Evolutionary conservation across 257 asterid genomes (phyloP).

Genomic region (Phtheirospermum japonicum): DNA sequence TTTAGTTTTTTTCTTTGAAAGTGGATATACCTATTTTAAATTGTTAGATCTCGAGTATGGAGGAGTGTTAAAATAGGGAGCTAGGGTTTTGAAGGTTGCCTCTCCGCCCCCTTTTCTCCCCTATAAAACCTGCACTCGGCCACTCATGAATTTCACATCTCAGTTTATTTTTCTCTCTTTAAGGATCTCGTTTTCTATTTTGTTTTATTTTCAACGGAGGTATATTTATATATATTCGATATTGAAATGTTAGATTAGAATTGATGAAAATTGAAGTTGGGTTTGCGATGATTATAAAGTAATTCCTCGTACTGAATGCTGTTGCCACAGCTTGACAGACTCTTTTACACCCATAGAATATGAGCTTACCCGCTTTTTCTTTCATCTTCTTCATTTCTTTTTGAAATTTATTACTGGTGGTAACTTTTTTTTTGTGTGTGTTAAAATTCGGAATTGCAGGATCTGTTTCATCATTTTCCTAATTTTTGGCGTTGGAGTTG

Average conservation of each 20-base stretch:
- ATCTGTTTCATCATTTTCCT: neutral
- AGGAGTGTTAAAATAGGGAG: too few relatives aligned
- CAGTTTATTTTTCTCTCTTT: neutral
- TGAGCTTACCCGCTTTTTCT: constrained; percentile 43
- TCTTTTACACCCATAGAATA: constrained; percentile 76
- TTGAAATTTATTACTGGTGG: neutral
- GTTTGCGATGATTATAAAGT: constrained; percentile 57
- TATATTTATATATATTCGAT: neutral
- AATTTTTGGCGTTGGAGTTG: constrained; percentile 24
- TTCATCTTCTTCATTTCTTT: neutral
- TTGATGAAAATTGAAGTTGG: constrained; percentile 21
- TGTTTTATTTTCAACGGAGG: too few relatives aligned
- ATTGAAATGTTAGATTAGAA: neutral
- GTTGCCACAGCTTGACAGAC: constrained; percentile 67
- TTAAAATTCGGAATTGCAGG: neutral
- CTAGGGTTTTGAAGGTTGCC: constrained; percentile 8
- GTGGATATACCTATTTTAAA: too few relatives aligned
- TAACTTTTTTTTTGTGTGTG: neutral
- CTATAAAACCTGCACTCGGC: constrained; percentile 13
- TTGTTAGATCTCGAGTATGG: too few relatives aligned
- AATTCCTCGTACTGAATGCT: constrained; percentile 80
- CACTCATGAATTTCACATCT: neutral
- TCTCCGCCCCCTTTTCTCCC: neutral
- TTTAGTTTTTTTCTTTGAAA: too few relatives aligned
- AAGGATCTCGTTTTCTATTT: neutral